Conservation (phyloP, 306 rosid genomes). For the Sindora glabra region DNA sequence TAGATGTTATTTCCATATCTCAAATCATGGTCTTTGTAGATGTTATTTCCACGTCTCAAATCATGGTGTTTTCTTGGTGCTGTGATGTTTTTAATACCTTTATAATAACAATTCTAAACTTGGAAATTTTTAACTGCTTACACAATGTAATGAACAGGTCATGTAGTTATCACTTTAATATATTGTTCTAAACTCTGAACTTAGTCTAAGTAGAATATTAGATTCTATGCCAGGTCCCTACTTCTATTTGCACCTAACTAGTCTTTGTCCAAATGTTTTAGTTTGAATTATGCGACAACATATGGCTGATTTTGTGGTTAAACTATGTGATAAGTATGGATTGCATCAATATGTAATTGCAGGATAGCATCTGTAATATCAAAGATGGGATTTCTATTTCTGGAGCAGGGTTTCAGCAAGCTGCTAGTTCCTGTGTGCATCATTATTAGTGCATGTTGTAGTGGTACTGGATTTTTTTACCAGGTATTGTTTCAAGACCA, state of each 20-base stretch:
- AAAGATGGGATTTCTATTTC: conserved; percentile 87
- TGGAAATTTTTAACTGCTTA: neutral
- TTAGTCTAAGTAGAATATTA: neutral
- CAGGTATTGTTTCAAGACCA: conserved; percentile 45
- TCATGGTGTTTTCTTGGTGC: neutral
- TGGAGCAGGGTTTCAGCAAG: conserved; percentile 84
- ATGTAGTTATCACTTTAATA: neutral
- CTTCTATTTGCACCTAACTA: neutral
- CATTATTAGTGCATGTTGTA: conserved; percentile 56
- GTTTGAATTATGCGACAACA: neutral
- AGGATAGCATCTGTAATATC: conserved; percentile 97
- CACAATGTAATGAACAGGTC: neutral
- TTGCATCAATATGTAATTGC: conserved; percentile 21
- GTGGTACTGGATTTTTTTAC: conserved; percentile 83
- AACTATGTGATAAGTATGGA: neutral
- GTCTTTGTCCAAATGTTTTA: no score
- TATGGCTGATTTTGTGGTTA: neutral
- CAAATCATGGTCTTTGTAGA: neutral
- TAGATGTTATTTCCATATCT: neutral
- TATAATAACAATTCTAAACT: neutral
- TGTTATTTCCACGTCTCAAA: neutral
- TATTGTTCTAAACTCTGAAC: neutral
- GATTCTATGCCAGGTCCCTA: neutral
- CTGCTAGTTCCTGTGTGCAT: conserved; percentile 78
- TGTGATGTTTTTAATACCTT: neutral